These are phyloP conservation scores for Senna tora DNA, from an alignment of 306 rosid genomes.

Conservation along the genomic window DNA sequence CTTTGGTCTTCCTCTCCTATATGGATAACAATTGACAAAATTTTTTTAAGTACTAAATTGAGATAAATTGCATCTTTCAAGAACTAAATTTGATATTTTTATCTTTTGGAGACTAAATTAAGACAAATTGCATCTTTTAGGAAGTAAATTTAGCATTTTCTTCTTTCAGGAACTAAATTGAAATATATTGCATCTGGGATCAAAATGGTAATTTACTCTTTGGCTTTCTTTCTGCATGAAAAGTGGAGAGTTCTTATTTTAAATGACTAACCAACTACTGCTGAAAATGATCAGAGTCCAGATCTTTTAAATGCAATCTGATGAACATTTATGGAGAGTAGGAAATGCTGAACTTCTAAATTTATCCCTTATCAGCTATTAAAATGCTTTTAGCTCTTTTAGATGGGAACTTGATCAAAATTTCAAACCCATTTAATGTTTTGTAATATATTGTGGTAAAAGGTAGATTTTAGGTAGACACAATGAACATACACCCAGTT, in stretches of 20 bases:
- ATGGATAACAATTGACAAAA: too few species aligned
- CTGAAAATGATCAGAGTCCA: neutral
- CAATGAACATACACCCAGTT: neutral
- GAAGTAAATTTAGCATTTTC: too few species aligned
- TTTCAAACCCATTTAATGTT: neutral
- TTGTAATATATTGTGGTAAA: neutral
- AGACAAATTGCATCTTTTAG: too few species aligned
- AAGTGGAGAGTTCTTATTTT: neutral
- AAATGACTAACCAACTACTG: neutral
- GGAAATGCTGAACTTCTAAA: neutral
- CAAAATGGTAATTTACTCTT: too few species aligned
- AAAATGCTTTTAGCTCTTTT: neutral
- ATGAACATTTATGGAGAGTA: neutral
- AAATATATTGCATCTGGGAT: too few species aligned
- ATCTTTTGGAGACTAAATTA: too few species aligned
- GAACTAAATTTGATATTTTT: too few species aligned
- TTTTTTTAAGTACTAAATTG: too few species aligned
- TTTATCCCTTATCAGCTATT: too few species aligned
- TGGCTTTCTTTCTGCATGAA: conserved; percentile 2
- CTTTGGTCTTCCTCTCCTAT: too few species aligned
- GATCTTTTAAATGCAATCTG: neutral
- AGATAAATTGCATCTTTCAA: too few species aligned
- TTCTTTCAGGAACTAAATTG: too few species aligned
- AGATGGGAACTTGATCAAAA: neutral
- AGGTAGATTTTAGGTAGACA: neutral